Evolutionary conservation across 305 asterid genomes (phyloP).

Genomic region (Fraxinus velutina): DNA sequence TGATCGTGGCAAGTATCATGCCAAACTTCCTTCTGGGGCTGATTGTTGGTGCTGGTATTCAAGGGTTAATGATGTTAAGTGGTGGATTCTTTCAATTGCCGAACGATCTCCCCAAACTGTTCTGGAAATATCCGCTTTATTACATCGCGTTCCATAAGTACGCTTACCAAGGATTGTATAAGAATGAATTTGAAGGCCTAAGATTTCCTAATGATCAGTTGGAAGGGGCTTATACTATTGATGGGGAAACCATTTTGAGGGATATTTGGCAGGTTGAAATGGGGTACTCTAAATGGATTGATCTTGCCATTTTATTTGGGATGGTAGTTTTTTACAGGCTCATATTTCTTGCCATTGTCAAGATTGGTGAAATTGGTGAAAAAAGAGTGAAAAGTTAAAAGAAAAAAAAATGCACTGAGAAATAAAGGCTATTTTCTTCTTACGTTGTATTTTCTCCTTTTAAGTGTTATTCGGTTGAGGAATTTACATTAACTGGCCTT

Average conservation of each 20-base stretch:
- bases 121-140: constrained; percentile 67
- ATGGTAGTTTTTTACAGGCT: constrained; percentile 47
- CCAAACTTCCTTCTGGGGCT: constrained; percentile 62
- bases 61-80: constrained; percentile 56
- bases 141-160: constrained; percentile 53
- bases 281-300: constrained; percentile 60
- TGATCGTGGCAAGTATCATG: constrained; percentile 54
- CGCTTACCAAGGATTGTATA: constrained; percentile 55
- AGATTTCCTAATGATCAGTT: constrained; percentile 1
- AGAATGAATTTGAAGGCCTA: constrained; percentile 50
- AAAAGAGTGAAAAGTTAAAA: constrained; percentile 20
- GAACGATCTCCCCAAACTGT: constrained; percentile 40
- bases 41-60: constrained; percentile 52
- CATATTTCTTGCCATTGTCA: constrained; percentile 36
- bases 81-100: constrained; percentile 66
- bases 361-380: constrained; percentile 28
- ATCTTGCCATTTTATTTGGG: constrained; percentile 43
- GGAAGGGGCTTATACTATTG: constrained; percentile 21
- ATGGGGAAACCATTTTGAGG: constrained; percentile 48
- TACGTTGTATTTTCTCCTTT: neutral
- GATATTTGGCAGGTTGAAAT: constrained; percentile 46
- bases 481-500: neutral
- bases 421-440: neutral
- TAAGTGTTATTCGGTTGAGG: neutral
- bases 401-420: neutral